phyloP scores from a whole-genome alignment of 2,329 filamentous ascomycete species.

The Aureobasidium sp. region DNA sequence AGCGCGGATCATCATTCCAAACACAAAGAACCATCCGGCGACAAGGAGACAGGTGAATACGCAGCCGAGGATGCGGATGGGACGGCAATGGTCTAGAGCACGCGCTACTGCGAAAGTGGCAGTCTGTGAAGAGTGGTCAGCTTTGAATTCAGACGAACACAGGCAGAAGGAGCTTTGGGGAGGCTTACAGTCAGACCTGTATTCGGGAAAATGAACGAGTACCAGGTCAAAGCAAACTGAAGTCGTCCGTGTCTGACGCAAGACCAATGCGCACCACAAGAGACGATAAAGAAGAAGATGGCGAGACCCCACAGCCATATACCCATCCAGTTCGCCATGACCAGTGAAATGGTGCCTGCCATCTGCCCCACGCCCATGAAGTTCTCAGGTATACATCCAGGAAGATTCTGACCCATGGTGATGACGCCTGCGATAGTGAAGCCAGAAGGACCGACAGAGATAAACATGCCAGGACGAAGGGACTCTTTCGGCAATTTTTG shows the following conservation, averaged over 20 bases:
- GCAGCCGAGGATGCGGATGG: conserved; percentile 61
- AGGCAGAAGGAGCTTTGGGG: too few relatives aligned
- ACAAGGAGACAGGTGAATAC: conserved; percentile 61
- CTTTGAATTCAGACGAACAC: neutral
- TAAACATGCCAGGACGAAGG: conserved; percentile 76
- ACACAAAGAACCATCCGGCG: conserved; percentile 61
- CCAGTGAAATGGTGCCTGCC: conserved; percentile 48
- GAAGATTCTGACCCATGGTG: conserved; percentile 48
- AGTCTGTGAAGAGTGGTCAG: conserved; percentile 33
- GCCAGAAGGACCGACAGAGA: conserved; percentile 69
- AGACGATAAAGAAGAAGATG: conserved; percentile 77
- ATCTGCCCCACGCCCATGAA: conserved; percentile 52
- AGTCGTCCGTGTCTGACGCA: conserved; percentile 55
- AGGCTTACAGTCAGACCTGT: conserved; percentile 41
- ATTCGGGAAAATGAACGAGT: conserved; percentile 75
- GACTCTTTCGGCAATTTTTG: conserved; percentile 73
- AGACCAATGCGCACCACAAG: conserved; percentile 67
- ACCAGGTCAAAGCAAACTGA: conserved; percentile 80
- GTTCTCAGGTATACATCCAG: conserved; percentile 40
- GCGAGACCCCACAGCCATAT: conserved; percentile 80
- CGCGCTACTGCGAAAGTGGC: conserved; percentile 65
- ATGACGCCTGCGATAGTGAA: conserved; percentile 59
- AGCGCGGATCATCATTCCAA: conserved; percentile 63
- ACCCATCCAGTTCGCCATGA: conserved; percentile 56
- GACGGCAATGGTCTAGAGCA: conserved; percentile 35